Conservation (phyloP, 768 basidiomycete genomes). For the Mycena galericulata region DNA sequence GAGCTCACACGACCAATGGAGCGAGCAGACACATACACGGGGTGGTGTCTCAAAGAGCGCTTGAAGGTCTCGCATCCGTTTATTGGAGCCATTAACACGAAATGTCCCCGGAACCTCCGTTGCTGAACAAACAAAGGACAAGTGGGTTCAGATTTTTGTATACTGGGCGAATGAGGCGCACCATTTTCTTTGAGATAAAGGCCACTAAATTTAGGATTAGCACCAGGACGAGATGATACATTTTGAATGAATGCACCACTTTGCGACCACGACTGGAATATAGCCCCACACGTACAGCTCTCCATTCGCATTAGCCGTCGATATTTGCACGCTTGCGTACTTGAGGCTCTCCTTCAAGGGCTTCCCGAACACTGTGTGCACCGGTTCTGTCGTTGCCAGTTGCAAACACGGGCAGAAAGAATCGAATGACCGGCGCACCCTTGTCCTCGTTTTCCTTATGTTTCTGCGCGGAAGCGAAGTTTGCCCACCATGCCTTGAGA, state of each 20-base stretch:
- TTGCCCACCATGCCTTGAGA: conserved; percentile 87
- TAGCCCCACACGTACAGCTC: conserved; percentile 93
- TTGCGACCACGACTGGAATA: conserved; percentile 97
- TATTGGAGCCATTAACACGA: conserved; percentile 94
- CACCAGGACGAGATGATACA: neutral
- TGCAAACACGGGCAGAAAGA: neutral
- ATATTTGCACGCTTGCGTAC: conserved; percentile 94
- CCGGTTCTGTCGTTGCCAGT: conserved; percentile 43
- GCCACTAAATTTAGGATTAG: conserved; percentile 63
- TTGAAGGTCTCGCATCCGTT: conserved; percentile 96
- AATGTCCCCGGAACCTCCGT: conserved; percentile 96
- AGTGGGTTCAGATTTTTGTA: neutral
- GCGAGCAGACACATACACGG: conserved; percentile 61
- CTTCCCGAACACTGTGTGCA: conserved; percentile 82
- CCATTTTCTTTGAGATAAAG: conserved; percentile 95
- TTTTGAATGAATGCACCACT: conserved; percentile 72
- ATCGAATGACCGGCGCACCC: conserved; percentile 22
- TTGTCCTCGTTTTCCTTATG: conserved; percentile 66
- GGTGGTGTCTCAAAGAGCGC: conserved; percentile 90
- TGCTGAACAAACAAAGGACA: conserved; percentile 53
- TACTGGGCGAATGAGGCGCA: conserved; percentile 44
- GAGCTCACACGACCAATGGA: neutral
- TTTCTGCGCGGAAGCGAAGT: conserved; percentile 75
- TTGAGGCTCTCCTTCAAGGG: conserved; percentile 86
- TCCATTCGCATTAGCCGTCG: conserved; percentile 85